Base-by-base conservation (phyloP, 148 eudicot genomes). In the Gaultheria prostrata region DNA sequence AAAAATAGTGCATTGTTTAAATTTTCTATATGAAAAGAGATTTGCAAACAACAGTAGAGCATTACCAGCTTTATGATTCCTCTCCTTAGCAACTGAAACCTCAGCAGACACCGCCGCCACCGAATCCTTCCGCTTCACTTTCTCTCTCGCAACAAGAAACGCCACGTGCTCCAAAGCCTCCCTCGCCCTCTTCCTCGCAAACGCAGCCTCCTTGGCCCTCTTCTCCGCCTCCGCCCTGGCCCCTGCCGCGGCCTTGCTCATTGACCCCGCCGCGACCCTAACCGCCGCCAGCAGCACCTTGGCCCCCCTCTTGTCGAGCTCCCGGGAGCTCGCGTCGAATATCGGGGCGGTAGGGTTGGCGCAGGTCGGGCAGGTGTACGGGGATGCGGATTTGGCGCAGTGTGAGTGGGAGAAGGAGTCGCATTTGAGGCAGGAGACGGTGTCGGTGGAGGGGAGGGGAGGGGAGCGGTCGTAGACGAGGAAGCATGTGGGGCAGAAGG, bases 401-500 rank as follows among this genome's bases (percentile, higher is more conserved):
- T 48, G 45, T 56, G 89, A 30, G 86, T 95, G 98, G 6, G 98
- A 88, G 56, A 80, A 50, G 32, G 96, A 91, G 43, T 86, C 84
- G 82, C 98, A 95, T 39, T 92, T 90, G 84, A 83, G 35, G 88
- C 98, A 95, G 33, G 85, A 30, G 73, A 90, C 84, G 39, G 83
- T 63, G 24, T 87, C 86, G 80, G n/a, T 71, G 30, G 82, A 24
- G 4, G 86, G 81, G 46, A 86, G 83, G 33, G 87, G 85, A 33
- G 48, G 89, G 18, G 85, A 20, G 17, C 80, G 85, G 65, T 87
- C 87, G 87, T 89, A 89, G 76, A 92, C 89, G 73, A 77, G 73
- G 93, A 91, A 94, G 80, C 98, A 95, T 9, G 88, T 82, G 24
- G 98, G 95, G 85, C 98, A 95, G 83, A 89, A 93, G 76, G 92